These are phyloP conservation scores for Aspergillus texensis DNA, from an alignment of 2,329 filamentous ascomycete genomes.

Conservation along the genomic window DNA sequence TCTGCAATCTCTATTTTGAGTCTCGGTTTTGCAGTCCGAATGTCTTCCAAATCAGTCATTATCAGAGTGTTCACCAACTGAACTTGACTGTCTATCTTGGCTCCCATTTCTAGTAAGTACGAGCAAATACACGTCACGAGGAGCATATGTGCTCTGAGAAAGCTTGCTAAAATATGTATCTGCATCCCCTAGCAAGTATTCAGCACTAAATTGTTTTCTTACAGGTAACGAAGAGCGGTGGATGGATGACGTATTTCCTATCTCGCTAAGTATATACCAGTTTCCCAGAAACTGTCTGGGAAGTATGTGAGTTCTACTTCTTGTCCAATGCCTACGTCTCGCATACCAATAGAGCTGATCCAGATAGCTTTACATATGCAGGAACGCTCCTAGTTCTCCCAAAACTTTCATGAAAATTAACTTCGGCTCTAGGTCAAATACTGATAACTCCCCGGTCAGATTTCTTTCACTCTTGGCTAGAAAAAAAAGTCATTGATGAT, in stretches of 20 bases:
- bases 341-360: too few relatives aligned
- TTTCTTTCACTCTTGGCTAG: not conserved
- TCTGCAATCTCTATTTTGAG: too few relatives aligned
- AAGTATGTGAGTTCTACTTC: not conserved
- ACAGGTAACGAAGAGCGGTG: not conserved
- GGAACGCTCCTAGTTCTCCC: not conserved
- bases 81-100: too few relatives aligned
- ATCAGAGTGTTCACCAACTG: too few relatives aligned
- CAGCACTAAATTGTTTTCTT: not conserved
- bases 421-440: not conserved
- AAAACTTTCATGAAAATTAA: not conserved
- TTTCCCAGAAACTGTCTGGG: not conserved
- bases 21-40: too few relatives aligned
- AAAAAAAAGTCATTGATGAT: not conserved
- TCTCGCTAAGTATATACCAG: not conserved
- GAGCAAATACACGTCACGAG: too few relatives aligned
- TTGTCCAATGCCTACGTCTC: not conserved
- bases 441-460: not conserved
- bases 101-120: too few relatives aligned
- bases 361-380: not conserved
- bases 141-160: too few relatives aligned
- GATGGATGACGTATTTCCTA: not conserved
- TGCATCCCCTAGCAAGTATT: not conserved
- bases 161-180: not conserved
- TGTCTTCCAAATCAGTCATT: too few relatives aligned